Evolutionary conservation across 78 protist species (phyloP), one percentile per base, ranked within the genome.

Genomic region (Dictyostelium citrinum): DNA sequence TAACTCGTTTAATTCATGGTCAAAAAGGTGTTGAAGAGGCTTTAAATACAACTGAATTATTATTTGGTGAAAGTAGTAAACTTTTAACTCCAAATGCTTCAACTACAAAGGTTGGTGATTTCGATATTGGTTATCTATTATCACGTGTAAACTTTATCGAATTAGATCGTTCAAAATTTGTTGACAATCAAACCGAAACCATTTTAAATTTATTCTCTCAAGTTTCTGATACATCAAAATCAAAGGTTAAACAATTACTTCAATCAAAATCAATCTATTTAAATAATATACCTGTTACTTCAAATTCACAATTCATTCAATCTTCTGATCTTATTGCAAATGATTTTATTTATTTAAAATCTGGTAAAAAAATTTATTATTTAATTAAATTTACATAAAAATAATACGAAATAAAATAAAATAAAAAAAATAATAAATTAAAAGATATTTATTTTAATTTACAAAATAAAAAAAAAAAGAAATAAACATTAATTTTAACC

Each of bases 1-100:
- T 93, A 3, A 93, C 96, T 41, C 60, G 37, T 22, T 27, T 93
- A n/a, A 91, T 93, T 22, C 96, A 93, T 27, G 96, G 96, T 17
- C 20, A 85, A 27, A 43, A 67, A 12, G 93, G 90, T 43, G 37
- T 93, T 14, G 93, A 93, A 7, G 86, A 78, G 10, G 96, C 96
- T 2, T 45, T 84, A 27, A 60, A 46, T 10, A 84, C 96, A 22
- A 83, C 96, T 5, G 45, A 46, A 16, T 12, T 93, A 16, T 37
- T 93, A 9, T 93, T 93, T 67, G 84, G 86, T 9, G 72, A 64
- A 27, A 64, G 72, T 64, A 64, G 27, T 64, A 64, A 64, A 64
- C 33, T 64, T 3, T 64, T 64, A 64, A 24, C 72, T 41, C 78
- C 29, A 39, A 86, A 17, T 9, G 39, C 31, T 4, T 10, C 17